Conservation (phyloP, 2,329 filamentous ascomycete genomes). For the Aureobasidium sp. region DNA sequence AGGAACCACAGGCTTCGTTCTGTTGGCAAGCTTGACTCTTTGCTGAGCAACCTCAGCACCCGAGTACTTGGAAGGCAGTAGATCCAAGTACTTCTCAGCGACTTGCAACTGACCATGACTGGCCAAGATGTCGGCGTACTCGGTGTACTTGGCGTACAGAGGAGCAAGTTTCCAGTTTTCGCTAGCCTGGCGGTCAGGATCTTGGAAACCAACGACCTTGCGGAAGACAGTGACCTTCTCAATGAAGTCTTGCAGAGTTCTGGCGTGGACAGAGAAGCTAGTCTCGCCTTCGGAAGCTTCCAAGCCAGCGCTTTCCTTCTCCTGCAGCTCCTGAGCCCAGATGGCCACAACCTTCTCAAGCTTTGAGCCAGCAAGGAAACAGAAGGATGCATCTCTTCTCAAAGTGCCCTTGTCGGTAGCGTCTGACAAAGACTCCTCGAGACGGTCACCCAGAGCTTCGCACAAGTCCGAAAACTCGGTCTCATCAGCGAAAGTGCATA, state of each 20-base stretch:
- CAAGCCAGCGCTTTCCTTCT: slow-evolving; percentile 68
- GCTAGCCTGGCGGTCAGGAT: slow-evolving; percentile 60
- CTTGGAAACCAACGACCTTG: slow-evolving; percentile 83
- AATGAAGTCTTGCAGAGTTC: slow-evolving; percentile 82
- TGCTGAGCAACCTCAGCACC: slow-evolving; percentile 80
- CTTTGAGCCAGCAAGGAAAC: slow-evolving; percentile 91
- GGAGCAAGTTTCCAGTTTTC: slow-evolving; percentile 82
- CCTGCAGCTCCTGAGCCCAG: slow-evolving; percentile 83
- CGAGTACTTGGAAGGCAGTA: slow-evolving; percentile 74
- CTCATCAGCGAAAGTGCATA: slow-evolving; percentile 91
- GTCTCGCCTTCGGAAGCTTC: slow-evolving; percentile 59
- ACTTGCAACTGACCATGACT: slow-evolving; percentile 78
- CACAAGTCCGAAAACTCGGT: slow-evolving; percentile 90
- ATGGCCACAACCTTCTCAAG: slow-evolving; percentile 94
- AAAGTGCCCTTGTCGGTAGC: slow-evolving; percentile 41
- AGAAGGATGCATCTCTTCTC: slow-evolving; percentile 90
- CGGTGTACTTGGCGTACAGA: slow-evolving; percentile 89
- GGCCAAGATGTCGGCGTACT: slow-evolving; percentile 93
- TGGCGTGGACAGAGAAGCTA: slow-evolving; percentile 84
- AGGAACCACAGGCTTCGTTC: slow-evolving; percentile 42
- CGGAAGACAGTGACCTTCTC: slow-evolving; percentile 98
- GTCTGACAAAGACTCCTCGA: slow-evolving; percentile 57
- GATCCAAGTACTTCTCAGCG: slow-evolving; percentile 83
- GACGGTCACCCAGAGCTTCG: slow-evolving; percentile 84
- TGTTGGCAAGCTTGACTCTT: slow-evolving; percentile 75